Conservation (phyloP, 768 basidiomycete genomes). For the Collybia nuda region DNA sequence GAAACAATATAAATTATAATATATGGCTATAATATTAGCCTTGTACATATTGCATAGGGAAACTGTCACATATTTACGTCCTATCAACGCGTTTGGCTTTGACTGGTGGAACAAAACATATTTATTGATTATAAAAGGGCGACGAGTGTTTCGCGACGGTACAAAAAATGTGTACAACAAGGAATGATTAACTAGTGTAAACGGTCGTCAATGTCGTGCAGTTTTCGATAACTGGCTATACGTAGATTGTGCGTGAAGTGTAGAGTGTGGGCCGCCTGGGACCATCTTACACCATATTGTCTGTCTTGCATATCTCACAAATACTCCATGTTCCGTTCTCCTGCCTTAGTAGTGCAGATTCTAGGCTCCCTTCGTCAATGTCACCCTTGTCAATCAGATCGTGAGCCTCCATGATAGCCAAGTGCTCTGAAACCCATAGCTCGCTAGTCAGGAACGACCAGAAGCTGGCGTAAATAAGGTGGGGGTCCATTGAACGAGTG, state of each 20-base stretch:
- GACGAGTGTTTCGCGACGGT: too few relatives aligned
- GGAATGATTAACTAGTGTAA: too few relatives aligned
- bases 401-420: constrained; percentile 27
- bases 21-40: constrained; percentile 22
- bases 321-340: constrained; percentile 23
- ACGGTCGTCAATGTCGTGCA: too few relatives aligned
- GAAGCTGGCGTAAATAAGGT: constrained; percentile 24
- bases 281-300: constrained; percentile 20
- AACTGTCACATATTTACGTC: too few relatives aligned
- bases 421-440: constrained; percentile 29
- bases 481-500: constrained; percentile 24
- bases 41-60: too few relatives aligned
- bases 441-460: constrained; percentile 27
- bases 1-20: constrained; percentile 41
- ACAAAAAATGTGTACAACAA: too few relatives aligned
- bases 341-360: constrained; percentile 29
- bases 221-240: too few relatives aligned
- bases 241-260: too few relatives aligned
- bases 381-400: constrained; percentile 18
- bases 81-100: too few relatives aligned
- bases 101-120: too few relatives aligned
- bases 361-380: constrained; percentile 24
- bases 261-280: too few relatives aligned
- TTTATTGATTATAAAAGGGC: too few relatives aligned
- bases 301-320: constrained; percentile 29